Base-by-base conservation (phyloP, 2,329 filamentous ascomycete genomes). In the Juglanconis sp. region DNA sequence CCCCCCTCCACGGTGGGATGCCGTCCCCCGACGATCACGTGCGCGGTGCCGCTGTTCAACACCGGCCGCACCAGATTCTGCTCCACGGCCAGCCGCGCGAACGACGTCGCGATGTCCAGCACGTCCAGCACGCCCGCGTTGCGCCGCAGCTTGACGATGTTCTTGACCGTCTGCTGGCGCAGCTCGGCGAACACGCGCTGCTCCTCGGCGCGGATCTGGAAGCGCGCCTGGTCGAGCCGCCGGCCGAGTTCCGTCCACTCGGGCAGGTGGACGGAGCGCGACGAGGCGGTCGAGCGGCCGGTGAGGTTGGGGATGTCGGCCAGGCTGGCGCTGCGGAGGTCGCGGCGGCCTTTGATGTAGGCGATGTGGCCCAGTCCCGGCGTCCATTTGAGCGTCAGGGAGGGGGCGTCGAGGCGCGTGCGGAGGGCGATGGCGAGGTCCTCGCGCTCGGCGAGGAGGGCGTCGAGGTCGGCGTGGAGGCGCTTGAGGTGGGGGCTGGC, bases 81-180 rank as follows among this genome's bases (percentile, higher is more conserved):
- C 70, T 96, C 90, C 31, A 80, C 73, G 2, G 95, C 93, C 2
- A 98, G 81, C 4, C 80, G 81, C 3, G 95, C 92, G 69, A 96
- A 96, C 0, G 92, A 92, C 58, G 91, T 91, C 2, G 90, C 85
- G 42, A 99, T 89, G 74, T 99, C 95, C 8, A 99, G 84, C 73
- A 97, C 93, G 71, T 98, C 94, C 24, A 99, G 84, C 1, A 96
- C 89, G n/a, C 86, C 83, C 10, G 94, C 93, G 73, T 97, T 98
- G 60, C 90, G 89, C 5, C 95, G 88, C 13, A 99, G 84, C 68
- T 89, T 91, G 64, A 97, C 86, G 3, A 99, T 83, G 67, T 93
- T 94, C 51, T 84, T 76, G 4, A 98, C 87, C 0, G 97, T 92
- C 54, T 85, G 80, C 63, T 87, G 84, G 35, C 94, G 89, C 8